Evolutionary conservation across 2,329 filamentous ascomycete species (phyloP).

Genomic region (Aplosporella prunicola): DNA sequence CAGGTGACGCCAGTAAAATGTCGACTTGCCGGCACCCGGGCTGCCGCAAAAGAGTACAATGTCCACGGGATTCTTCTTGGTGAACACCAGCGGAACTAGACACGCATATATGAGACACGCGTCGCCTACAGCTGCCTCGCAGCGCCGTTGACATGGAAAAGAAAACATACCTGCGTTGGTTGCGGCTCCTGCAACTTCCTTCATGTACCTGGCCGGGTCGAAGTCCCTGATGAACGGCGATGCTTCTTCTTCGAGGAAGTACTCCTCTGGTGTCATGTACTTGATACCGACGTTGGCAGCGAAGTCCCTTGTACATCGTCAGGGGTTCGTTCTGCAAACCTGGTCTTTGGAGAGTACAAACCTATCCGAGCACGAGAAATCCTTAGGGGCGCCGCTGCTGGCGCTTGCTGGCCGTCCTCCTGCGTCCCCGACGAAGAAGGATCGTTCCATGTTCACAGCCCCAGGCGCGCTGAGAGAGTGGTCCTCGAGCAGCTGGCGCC

Average conservation of each 20-base stretch:
- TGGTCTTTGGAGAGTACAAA: conserved; percentile 20
- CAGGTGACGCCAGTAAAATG: conserved; percentile 72
- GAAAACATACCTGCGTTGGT: conserved; percentile 26
- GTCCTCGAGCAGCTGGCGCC: conserved; percentile 55
- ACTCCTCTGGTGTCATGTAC: conserved; percentile 86
- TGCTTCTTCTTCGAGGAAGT: conserved; percentile 62
- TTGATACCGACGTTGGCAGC: conserved; percentile 72
- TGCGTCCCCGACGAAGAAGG: conserved; percentile 87
- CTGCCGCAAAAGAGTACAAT: conserved; percentile 81
- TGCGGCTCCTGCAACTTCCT: conserved; percentile 15
- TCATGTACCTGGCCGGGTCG: conserved; percentile 53
- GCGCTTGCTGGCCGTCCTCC: conserved; percentile 42
- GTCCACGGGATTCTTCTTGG: conserved; percentile 58
- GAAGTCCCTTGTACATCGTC: conserved; percentile 52
- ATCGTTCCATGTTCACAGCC: conserved; percentile 58
- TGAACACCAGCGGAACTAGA: conserved; percentile 29
- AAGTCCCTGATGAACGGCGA: conserved; percentile 61
- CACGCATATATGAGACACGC: conserved; percentile 4
- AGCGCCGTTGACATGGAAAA: background rate
- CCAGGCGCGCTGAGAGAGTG: conserved; percentile 35
- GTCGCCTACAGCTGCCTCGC: conserved; percentile 1
- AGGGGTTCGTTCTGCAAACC: conserved; percentile 1
- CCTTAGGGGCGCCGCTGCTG: conserved; percentile 36
- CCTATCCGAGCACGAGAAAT: conserved; percentile 54
- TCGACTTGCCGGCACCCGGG: conserved; percentile 85